phyloP scores from a whole-genome alignment of 768 basidiomycete species.

The Lepiota brunneoincarnata region DNA sequence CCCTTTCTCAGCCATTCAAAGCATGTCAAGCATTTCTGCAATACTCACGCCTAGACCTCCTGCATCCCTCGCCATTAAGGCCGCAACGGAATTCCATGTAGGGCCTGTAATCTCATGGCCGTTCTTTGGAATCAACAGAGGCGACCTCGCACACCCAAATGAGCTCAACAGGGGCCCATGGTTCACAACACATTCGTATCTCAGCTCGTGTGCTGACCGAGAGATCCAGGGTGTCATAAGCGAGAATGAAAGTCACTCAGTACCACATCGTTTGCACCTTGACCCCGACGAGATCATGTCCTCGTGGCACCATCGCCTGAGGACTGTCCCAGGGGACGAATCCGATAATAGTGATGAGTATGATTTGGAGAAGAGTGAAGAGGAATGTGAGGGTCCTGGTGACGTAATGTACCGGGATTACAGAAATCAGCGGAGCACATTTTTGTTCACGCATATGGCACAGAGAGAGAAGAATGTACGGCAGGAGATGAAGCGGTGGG shows the following conservation, averaged over 20 bases:
- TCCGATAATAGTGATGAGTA: conserved; percentile 79
- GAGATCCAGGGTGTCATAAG: conserved; percentile 71
- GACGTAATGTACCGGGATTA: conserved; percentile 83
- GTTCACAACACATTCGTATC: conserved; percentile 56
- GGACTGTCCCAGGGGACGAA: conserved; percentile 67
- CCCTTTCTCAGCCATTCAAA: conserved; percentile 42
- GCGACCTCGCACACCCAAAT: conserved; percentile 62
- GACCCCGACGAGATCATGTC: conserved; percentile 78
- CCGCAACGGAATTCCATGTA: conserved; percentile 45
- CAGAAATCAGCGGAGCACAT: conserved; percentile 76
- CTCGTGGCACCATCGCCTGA: conserved; percentile 67
- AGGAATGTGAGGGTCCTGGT: conserved; percentile 76
- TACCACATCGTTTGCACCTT: conserved; percentile 74
- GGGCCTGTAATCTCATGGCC: conserved; percentile 90
- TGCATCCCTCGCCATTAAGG: conserved; percentile 23
- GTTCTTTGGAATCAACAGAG: conserved; percentile 83
- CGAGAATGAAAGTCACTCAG: conserved; percentile 76
- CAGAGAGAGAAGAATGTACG: conserved; percentile 61
- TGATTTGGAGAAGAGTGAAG: conserved; percentile 77
- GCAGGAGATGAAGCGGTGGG: conserved; percentile 73
- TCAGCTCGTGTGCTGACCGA: conserved; percentile 64
- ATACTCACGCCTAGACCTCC: conserved; percentile 19
- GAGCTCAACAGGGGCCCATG: conserved; percentile 84
- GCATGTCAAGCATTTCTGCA: conserved; percentile 26
- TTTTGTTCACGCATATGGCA: conserved; percentile 68